A percentile compares a stretch with the other conserved stretches of the same genome.
Evolutionary conservation across 768 basidiomycete species (phyloP).

Genomic region (Mycena filopes): DNA sequence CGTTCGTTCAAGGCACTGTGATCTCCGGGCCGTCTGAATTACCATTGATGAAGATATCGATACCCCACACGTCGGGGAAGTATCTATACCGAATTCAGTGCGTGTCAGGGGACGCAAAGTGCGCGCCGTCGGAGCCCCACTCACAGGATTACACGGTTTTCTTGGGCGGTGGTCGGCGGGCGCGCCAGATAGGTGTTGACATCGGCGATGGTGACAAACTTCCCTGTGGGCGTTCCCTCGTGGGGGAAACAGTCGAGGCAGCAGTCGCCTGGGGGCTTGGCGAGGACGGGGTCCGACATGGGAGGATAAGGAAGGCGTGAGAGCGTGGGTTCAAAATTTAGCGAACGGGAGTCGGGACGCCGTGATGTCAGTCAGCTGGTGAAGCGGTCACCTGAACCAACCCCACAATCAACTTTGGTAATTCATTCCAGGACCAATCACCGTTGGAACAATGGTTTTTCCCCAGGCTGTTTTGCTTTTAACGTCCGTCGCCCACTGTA

Average conservation of each 20-base stretch:
- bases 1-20: no score
- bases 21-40: no score
- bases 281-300: conserved; percentile 36
- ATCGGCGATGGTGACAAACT: conserved; percentile 36
- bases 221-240: conserved; percentile 46
- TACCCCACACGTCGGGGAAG: conserved; percentile 57
- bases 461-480: no score
- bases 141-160: conserved; percentile 26
- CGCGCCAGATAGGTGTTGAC: conserved; percentile 51
- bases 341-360: conserved; percentile 7
- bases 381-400: background rate
- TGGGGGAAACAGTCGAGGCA: conserved; percentile 54
- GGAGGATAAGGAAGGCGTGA: background rate
- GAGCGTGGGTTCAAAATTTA: background rate
- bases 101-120: background rate
- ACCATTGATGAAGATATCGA: conserved; percentile 54
- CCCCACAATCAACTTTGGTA: no score
- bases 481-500: background rate
- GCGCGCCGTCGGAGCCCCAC: background rate
- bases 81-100: conserved; percentile 44
- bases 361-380: conserved; percentile 13
- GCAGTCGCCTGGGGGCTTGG: conserved; percentile 48
- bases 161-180: conserved; percentile 32
- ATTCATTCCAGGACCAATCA: no score
- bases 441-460: no score